Base-by-base conservation (phyloP, 768 basidiomycete species). In the Punctularia strigosozonata region DNA sequence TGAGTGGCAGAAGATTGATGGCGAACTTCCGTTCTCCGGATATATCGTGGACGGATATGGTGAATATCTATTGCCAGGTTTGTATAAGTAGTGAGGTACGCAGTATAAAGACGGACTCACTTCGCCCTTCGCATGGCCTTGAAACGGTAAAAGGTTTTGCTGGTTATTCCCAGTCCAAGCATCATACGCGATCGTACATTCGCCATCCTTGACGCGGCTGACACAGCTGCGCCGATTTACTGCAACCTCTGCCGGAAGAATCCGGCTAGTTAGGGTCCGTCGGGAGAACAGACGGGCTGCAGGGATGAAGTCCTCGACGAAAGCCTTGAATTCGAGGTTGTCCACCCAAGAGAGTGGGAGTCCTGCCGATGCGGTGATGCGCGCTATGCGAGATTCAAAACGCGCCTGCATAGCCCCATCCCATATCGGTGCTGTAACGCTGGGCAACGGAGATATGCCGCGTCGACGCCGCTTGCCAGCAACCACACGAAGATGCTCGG, bases 331-430 rank as follows among this genome's bases (percentile, higher is more conserved):
- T 22, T 59, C 59, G 1, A 54, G 53, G 46, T 64, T 63, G n/a
- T 59, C 54, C 13, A 64, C 55, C 60, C 60, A 66, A 3, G 49
- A 49, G 0, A 65, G 49, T 10, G 62, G 47, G 14, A 65, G 48
- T 0, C 54, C 55, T 24, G 50, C 53, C 10, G 60, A 54, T 8
- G 58, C 59, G 25, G 59, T 64, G 1, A 34, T 8, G 20, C 33
- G 33, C 20, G 33, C 33, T 19, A 34, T 12, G 20, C 20, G 19
- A 8, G 10, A 34, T 8, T 34, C 18, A 19, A 34, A 34, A 19
- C 12, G 33, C 18, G 8, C 10, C 33, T 34, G 33, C 10, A 8
- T 8, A 8, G 10, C 33, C 12, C 20, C 19, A 34, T 10, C 7
- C 33, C 33, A 34, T 10, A 15, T 30, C 28, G 28, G 28, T n/a